Percentiles rank a stretch among this genome's conserved stretches.
These are phyloP conservation scores for Hymenoscyphus albidus DNA, from an alignment of 2,329 filamentous ascomycete genomes.

Conservation along the genomic window DNA sequence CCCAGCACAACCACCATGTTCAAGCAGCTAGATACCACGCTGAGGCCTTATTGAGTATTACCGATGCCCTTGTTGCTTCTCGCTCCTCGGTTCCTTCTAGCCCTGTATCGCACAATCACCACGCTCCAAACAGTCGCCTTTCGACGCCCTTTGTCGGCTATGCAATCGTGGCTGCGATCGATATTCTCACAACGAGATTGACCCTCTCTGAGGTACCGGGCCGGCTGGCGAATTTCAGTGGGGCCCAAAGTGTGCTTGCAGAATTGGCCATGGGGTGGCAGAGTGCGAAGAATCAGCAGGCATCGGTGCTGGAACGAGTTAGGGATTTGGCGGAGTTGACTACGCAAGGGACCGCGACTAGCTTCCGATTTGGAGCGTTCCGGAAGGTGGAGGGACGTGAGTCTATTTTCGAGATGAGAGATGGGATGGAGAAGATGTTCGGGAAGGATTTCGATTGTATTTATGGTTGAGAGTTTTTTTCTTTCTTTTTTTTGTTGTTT, in stretches of 20 bases:
- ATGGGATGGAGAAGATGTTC: slow-evolving; percentile 42
- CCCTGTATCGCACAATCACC: slow-evolving; percentile 4
- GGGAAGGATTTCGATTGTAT: slow-evolving; percentile 28
- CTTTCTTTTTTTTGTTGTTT: not conserved
- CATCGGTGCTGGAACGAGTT: slow-evolving; percentile 25
- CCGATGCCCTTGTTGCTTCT: slow-evolving; percentile 41
- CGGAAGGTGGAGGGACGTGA: slow-evolving; percentile 11
- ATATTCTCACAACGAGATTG: slow-evolving; percentile 62
- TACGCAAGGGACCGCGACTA: slow-evolving; percentile 11
- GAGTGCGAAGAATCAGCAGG: slow-evolving; percentile 47
- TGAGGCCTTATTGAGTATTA: slow-evolving; percentile 47
- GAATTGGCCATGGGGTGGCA: slow-evolving; percentile 58
- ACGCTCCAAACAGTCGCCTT: slow-evolving; percentile 30
- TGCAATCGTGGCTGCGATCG: slow-evolving; percentile 59
- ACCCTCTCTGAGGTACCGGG: slow-evolving; percentile 47
- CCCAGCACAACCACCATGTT: slow-evolving; percentile 44
- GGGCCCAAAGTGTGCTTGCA: slow-evolving; percentile 51
- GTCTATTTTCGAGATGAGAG: slow-evolving; percentile 25
- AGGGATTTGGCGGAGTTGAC: slow-evolving; percentile 21
- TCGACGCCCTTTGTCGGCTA: slow-evolving; percentile 62
- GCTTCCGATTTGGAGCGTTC: slow-evolving; percentile 16
- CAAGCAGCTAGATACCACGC: slow-evolving; percentile 50
- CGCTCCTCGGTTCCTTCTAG: slow-evolving; percentile 15
- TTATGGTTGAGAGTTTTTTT: slow-evolving; percentile 23
- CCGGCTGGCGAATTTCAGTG: slow-evolving; percentile 51